Conservation (phyloP, 2,329 filamentous ascomycete species). For the Colletotrichum sp. region DNA sequence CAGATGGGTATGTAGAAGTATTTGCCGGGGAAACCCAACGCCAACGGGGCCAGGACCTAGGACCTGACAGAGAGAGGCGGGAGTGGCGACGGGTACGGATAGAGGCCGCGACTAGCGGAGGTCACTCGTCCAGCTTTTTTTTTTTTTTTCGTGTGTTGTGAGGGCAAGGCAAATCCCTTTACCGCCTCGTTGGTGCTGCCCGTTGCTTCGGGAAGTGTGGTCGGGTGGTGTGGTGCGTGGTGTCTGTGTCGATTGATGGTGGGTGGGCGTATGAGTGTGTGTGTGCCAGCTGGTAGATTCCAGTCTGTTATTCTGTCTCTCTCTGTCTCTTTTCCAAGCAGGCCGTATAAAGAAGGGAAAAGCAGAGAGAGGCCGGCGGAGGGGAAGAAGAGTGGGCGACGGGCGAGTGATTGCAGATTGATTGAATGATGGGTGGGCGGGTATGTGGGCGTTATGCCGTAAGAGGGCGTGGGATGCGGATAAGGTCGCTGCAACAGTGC, state of each 20-base stretch:
- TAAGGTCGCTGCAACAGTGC: not conserved
- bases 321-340: too few species aligned
- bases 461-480: not conserved
- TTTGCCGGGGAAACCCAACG: slow-evolving; percentile 10
- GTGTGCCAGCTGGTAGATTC: not conserved
- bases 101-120: slow-evolving; percentile 4
- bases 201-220: slow-evolving; percentile 6
- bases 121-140: slow-evolving; percentile 12
- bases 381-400: not conserved
- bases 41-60: not conserved
- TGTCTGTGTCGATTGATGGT: not conserved
- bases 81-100: slow-evolving; percentile 15
- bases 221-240: slow-evolving; percentile 1
- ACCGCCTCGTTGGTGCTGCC: slow-evolving; percentile 14
- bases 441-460: slow-evolving; percentile 3
- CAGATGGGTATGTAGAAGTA: not conserved
- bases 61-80: slow-evolving; percentile 9
- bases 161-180: not conserved
- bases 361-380: not conserved
- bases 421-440: not conserved
- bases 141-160: not conserved
- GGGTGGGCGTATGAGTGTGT: not conserved
- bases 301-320: not conserved
- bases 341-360: not conserved
- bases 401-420: not conserved